Evolutionary conservation across 805 yeast genomes (phyloP).

Genomic region (Kuraishia floccosa): DNA sequence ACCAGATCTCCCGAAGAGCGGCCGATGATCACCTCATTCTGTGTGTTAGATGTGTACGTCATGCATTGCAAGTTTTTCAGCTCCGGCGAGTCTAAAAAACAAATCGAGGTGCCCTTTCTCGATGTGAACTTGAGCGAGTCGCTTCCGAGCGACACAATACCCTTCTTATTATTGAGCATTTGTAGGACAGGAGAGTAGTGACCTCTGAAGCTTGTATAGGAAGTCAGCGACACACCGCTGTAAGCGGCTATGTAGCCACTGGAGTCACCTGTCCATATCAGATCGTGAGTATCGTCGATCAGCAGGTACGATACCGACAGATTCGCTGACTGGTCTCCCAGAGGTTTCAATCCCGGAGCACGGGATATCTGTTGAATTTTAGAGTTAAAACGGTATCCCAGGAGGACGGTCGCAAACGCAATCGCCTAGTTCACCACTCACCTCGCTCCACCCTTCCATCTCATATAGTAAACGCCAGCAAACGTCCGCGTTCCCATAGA

Average conservation of each 20-base stretch:
- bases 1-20: constrained; percentile 24
- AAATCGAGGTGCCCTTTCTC: constrained; percentile 32
- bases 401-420: too few species aligned
- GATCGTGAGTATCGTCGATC: constrained; percentile 66
- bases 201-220: constrained; percentile 48
- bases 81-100: not conserved
- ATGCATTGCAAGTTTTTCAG: constrained; percentile 19
- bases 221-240: constrained; percentile 33
- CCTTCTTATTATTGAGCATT: constrained; percentile 41
- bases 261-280: constrained; percentile 79
- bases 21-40: constrained; percentile 32
- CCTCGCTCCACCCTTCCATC: constrained; percentile 2
- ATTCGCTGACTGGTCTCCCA: too few species aligned
- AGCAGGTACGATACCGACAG: constrained; percentile 11
- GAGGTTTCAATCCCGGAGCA: too few species aligned
- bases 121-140: constrained; percentile 40
- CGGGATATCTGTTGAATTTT: too few species aligned
- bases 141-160: constrained; percentile 45
- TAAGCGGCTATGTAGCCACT: constrained; percentile 35
- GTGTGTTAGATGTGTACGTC: constrained; percentile 28
- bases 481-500: too few species aligned
- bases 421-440: too few species aligned
- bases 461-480: too few species aligned
- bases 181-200: constrained; percentile 39
- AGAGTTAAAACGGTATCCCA: too few species aligned